Base-by-base conservation (phyloP, 2,329 filamentous ascomycete genomes). In the Trichoderma simmonsii region DNA sequence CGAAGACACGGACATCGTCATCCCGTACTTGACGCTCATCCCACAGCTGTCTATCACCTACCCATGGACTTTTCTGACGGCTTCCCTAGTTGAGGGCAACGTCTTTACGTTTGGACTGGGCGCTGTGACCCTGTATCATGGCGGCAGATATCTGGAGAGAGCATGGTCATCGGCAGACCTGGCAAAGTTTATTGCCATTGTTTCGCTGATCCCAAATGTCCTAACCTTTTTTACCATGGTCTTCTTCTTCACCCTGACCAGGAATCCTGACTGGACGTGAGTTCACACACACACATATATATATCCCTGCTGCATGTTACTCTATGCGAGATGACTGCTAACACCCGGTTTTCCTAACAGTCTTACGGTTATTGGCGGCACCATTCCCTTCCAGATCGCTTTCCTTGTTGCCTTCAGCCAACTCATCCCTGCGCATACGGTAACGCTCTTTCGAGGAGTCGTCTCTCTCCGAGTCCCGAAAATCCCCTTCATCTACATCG, bases 341-440 rank as follows among this genome's bases (percentile, higher is more conserved):
- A 60, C 57, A 30, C 28, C 2, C 34, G 9, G 8, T 8, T 62
- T 36, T 15, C 66, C 14, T 71, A 70, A 15, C 77, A 96, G 92
- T 67, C 83, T 93, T 61, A 94, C 92, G 60, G 91, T 93, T 74
- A 93, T 98, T 79, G 93, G 93, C 76, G 96, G 96, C 76, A 95
- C 94, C 70, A 91, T 97, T 74, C 91, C 95, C 18, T 86, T 98
- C 72, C 95, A 98, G 82, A 94, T 96, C 61, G 91, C 93, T 73
- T 98, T 98, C 84, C 92, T 99, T 73, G 93, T 98, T 77, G 93
- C 95, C 70, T 97, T 98, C 83, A 98, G 97, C 83, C 96, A 99
- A 83, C 93, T 99, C 64, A 92, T 98, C 43, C 96, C 96, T 26
- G 95, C 97, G 74, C 96, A 99, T 82, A 99, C 96, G 12, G 95